Base-by-base conservation (phyloP, 371 early-diverging fungal genomes). In the Actinomucor elegans region DNA sequence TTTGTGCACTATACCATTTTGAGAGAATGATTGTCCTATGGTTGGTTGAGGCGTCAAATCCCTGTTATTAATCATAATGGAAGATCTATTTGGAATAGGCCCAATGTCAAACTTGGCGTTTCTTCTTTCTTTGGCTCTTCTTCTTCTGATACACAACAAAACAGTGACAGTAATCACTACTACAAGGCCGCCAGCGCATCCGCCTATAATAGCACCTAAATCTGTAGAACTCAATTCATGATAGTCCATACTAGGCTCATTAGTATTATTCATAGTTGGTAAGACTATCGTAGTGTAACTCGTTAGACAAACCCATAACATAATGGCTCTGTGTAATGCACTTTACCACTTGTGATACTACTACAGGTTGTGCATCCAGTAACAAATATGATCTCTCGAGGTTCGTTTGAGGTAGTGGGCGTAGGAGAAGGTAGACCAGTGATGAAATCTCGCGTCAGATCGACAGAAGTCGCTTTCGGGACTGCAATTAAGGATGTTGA, bases 151-250 rank as follows among this genome's bases (percentile, higher is more conserved):
- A 38, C 32, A 44, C 11, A 35, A 18, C 5, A 37, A 18, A 2
- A 37, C n/a, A 15, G 46, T 36, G 7, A 28, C 5, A 9, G 33
- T 17, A n/a, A 44, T 23, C 2, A 53, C 14, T 2, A 53, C 29
- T 9, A 45, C 5, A 2, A 53, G 23, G 4, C 46, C 54, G 4
- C 45, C 46, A 21, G 45, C 38, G 23, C 45, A 53, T 10, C 54
- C 54, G n/a, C 54, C 54, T 15, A 53, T 53, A 23, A 53, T 53
- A 24, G 36, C 45, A 3, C 46, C 46, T 4, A 45, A 29, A 31
- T 53, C 46, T 20, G 12, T 20, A 15, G 46, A 26, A 28, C 38
- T 53, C 23, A 51, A 49, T 38, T 36, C 15, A 27, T 17, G 5
- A 21, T 37, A 20, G 4, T 40, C 12, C n/a, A n/a, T n/a, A n/a